phyloP scores from a whole-genome alignment of 768 basidiomycete species.

The Flagelloscypha sp. region DNA sequence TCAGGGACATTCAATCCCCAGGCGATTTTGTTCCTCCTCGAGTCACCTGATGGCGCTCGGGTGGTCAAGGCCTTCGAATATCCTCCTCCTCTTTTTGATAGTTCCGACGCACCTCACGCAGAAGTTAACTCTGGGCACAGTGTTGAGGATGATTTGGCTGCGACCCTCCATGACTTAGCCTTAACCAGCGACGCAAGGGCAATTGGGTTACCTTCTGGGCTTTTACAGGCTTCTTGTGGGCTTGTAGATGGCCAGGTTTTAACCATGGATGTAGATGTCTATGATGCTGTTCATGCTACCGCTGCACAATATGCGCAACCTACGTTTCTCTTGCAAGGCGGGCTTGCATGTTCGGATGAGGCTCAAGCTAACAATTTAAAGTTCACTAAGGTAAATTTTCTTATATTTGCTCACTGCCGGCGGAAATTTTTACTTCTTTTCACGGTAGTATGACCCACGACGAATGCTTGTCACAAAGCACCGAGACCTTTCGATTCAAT shows the following conservation, averaged over 20 bases:
- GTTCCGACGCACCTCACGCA: slow-evolving; percentile 1
- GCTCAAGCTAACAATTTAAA: slow-evolving; percentile 40
- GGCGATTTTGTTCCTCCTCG: slow-evolving; percentile 55
- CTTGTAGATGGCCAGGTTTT: slow-evolving; percentile 37
- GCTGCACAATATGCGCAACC: slow-evolving; percentile 14
- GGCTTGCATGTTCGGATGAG: slow-evolving; percentile 50
- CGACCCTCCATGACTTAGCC: slow-evolving; percentile 31
- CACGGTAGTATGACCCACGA: slow-evolving; percentile 46
- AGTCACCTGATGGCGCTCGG: slow-evolving; percentile 38
- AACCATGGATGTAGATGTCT: slow-evolving; percentile 37
- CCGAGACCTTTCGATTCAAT: slow-evolving; percentile 54
- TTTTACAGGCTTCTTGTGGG: slow-evolving; percentile 30
- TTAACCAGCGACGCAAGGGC: slow-evolving; percentile 28
- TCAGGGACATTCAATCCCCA: slow-evolving; percentile 57
- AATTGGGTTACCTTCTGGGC: slow-evolving; percentile 25
- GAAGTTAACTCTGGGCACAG: slow-evolving; percentile 2
- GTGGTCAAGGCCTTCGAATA: slow-evolving; percentile 59
- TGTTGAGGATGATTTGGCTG: slow-evolving; percentile 27
- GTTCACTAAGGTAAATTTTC: slow-evolving; percentile 41
- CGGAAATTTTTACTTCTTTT: neutral
- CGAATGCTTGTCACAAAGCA: slow-evolving; percentile 60
- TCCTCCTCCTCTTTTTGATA: slow-evolving; percentile 49
- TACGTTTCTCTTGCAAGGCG: slow-evolving; percentile 38
- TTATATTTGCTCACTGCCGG: neutral
- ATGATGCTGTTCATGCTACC: slow-evolving; percentile 30